Evolutionary conservation across 2,329 filamentous ascomycete species (phyloP).

Genomic region (Aureobasidium musti): DNA sequence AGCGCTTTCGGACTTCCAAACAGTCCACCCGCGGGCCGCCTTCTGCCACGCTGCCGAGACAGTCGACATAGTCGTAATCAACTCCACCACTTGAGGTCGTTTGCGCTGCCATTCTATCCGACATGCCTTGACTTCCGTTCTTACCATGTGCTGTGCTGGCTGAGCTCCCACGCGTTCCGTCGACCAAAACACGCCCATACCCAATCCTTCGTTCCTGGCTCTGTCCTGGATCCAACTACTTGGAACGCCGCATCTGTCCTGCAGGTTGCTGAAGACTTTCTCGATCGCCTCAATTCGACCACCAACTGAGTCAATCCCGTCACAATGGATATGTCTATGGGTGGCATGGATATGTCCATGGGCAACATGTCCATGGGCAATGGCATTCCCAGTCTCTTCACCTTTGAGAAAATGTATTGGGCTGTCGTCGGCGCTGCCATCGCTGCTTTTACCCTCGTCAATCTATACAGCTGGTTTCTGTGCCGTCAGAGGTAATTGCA

Average conservation of each 20-base stretch:
- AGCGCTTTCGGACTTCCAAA: constrained; percentile 7
- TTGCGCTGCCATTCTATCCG: constrained; percentile 7
- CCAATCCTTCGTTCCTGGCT: background rate
- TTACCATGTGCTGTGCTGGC: background rate
- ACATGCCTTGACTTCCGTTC: constrained; percentile 7
- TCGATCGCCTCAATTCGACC: background rate
- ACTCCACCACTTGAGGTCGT: constrained; percentile 11
- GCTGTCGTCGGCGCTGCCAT: constrained; percentile 52
- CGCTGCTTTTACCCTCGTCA: constrained; percentile 48
- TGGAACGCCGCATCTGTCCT: constrained; percentile 1
- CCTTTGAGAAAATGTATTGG: constrained; percentile 58
- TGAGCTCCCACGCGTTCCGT: background rate
- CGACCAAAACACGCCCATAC: background rate
- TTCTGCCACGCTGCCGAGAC: constrained; percentile 1
- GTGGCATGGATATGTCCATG: constrained; percentile 44
- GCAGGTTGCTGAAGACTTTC: background rate
- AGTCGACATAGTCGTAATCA: background rate
- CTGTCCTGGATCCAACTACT: background rate
- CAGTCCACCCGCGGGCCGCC: background rate
- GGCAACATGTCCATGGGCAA: constrained; percentile 48
- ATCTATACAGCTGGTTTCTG: constrained; percentile 52
- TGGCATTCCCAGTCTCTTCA: constrained; percentile 49
- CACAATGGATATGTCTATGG: constrained; percentile 35
- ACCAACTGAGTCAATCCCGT: background rate
- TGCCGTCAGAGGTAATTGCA: constrained; percentile 52